Base-by-base conservation (phyloP, 345 rosid genomes). In the Syzygium aromaticum region DNA sequence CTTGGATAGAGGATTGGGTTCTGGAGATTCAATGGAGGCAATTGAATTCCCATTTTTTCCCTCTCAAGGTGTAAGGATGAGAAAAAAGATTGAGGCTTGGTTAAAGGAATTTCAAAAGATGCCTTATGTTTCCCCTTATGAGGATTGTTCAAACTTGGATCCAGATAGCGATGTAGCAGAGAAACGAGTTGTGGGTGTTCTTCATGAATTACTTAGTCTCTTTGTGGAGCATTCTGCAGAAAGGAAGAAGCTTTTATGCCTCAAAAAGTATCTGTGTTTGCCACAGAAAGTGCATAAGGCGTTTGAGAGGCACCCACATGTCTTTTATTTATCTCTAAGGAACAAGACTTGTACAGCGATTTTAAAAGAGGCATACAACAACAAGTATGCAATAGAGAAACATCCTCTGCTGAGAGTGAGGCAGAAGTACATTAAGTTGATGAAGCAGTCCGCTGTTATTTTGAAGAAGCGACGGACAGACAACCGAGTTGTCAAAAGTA, bases 141-240 rank as follows among this genome's bases (percentile, higher is more conserved):
- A 94, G 87, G 95, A 96, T 85, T 94, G 86, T 54, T 94, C 94
- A 21, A 63, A 91, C 91, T 94, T 96, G 91, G 93, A 95, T 90
- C 93, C 96, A 27, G 52, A 87, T 77, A 94, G 94, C 73, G 96
- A 97, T 87, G 23, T 94, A 63, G 95, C 97, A 27, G 99, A 97
- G 95, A 97, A 97, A 90, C 91, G 98, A 87, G 93, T 95, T 85
- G 98, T 92, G 88, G 99, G 96, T 56, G 90, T 96, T 92, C 95
- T 97, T 87, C 99, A 96, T 67, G 98, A 97, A 54, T 64, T 97
- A 92, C 94, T 97, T 73, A 91, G 93, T 86, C 90, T 96, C 54
- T 97, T 97, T 86, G 99, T 97, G 7, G 99, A 96, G 78, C 96
- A 96, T 90, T 94, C 99, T 1, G 96, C 95, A 0, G 95, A 95